Evolutionary conservation across 2,329 filamentous ascomycete genomes (phyloP).

Genomic region (Zelopaecilomyces penicillatus): DNA sequence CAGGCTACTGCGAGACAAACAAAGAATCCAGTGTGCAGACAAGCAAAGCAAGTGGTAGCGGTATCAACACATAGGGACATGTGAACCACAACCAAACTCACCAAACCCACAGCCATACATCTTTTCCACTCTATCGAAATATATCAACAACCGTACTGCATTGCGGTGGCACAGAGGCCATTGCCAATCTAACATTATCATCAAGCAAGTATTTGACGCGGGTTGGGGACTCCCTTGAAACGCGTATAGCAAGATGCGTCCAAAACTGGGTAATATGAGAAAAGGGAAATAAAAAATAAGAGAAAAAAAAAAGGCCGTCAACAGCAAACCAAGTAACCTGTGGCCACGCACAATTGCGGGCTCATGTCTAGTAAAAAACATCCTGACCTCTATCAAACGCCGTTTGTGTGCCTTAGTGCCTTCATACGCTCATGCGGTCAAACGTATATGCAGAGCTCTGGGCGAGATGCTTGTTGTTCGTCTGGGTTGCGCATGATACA

Average conservation of each 20-base stretch:
- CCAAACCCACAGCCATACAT: too few relatives aligned
- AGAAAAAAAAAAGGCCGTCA: slow-evolving; percentile 8
- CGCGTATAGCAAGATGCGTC: slow-evolving; percentile 1
- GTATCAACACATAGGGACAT: too few relatives aligned
- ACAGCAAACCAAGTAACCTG: slow-evolving; percentile 10
- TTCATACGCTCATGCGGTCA: slow-evolving; percentile 2
- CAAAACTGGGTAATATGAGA: neutral
- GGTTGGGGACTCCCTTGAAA: too few relatives aligned
- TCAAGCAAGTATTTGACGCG: too few relatives aligned
- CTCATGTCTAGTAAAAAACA: slow-evolving; percentile 15
- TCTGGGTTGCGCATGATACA: slow-evolving; percentile 8
- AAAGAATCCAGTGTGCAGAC: too few relatives aligned
- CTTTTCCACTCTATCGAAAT: too few relatives aligned
- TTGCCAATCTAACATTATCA: slow-evolving; percentile 5
- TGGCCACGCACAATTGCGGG: slow-evolving; percentile 7
- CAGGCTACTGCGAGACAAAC: too few relatives aligned
- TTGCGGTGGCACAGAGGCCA: neutral
- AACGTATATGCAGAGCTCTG: neutral
- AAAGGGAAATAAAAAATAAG: neutral
- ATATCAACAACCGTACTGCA: too few relatives aligned
- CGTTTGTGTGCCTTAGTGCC: slow-evolving; percentile 15
- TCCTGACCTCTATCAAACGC: slow-evolving; percentile 25
- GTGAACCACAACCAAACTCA: too few relatives aligned
- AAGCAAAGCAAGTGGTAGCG: too few relatives aligned
- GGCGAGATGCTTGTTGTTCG: neutral